Percentiles rank a stretch among this genome's conserved stretches.
Conservation (phyloP, 208 protist species). For the Trypanosomatidae sp. region DNA sequence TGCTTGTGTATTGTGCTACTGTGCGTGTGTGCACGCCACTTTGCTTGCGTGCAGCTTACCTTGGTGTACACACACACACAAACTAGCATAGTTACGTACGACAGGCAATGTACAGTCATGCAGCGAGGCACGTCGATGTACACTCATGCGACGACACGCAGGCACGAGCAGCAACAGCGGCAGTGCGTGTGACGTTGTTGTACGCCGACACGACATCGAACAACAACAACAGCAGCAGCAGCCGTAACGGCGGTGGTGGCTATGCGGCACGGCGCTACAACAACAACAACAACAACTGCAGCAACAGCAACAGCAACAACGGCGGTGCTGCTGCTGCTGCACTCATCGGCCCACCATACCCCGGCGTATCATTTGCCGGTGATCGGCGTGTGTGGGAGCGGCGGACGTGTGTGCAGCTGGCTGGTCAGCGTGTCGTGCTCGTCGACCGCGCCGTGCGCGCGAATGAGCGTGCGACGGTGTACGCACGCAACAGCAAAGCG, state of each 20-base stretch:
- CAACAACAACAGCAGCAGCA: neutral
- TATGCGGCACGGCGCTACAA: too few species aligned
- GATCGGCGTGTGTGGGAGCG: constrained; percentile 46
- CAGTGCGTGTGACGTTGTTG: neutral
- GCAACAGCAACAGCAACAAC: neutral
- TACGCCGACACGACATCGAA: neutral
- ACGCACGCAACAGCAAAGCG: constrained; percentile 45
- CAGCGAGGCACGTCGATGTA: neutral
- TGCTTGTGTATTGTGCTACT: neutral
- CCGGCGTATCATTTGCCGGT: constrained; percentile 14
- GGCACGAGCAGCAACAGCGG: neutral
- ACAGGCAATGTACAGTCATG: neutral
- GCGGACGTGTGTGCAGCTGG: constrained; percentile 17
- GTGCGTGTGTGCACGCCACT: neutral
- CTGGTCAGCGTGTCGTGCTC: constrained; percentile 28
- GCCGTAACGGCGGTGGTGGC: too few species aligned
- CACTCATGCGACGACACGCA: neutral
- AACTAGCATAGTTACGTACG: neutral
- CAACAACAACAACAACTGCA: neutral
- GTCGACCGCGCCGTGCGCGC: constrained; percentile 44
- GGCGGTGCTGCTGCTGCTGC: neutral
- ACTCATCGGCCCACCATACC: neutral
- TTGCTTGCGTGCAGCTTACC: neutral
- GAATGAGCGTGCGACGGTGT: constrained; percentile 47
- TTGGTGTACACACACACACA: constrained; percentile 1